phyloP scores from a whole-genome alignment of 495 filamentous ascomycete genomes.

The Recurvomyces mirabilis region DNA sequence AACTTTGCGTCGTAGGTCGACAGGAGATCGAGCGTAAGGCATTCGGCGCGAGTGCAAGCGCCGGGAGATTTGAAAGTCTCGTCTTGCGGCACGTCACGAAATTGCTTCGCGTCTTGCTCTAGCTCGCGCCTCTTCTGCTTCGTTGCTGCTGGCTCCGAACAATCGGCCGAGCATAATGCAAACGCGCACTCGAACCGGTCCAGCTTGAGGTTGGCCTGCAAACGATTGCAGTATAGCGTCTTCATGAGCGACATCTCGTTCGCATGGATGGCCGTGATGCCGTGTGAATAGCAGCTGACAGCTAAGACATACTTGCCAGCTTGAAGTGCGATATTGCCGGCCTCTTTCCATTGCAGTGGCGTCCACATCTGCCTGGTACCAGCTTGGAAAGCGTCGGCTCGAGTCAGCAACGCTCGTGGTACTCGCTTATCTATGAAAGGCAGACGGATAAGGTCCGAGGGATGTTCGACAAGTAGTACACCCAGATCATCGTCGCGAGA shows the following conservation, averaged over 20 bases:
- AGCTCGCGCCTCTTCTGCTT: too few species aligned
- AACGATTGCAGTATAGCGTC: not conserved
- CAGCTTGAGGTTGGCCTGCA: conserved; percentile 1
- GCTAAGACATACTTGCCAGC: not conserved
- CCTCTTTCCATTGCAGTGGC: not conserved
- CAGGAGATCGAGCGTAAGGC: not conserved
- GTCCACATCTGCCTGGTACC: not conserved
- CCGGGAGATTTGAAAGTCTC: not conserved
- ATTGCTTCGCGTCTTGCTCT: too few species aligned
- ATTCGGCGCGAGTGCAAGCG: not conserved
- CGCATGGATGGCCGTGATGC: not conserved
- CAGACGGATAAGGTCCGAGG: not conserved
- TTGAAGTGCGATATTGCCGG: not conserved
- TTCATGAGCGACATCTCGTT: not conserved
- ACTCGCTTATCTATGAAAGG: too few species aligned
- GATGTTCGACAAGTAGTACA: not conserved
- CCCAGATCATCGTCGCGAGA: not conserved
- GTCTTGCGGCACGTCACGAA: too few species aligned
- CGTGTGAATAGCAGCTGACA: not conserved
- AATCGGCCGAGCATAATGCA: too few species aligned
- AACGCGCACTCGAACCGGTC: too few species aligned
- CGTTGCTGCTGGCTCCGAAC: too few species aligned
- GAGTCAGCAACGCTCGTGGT: not conserved
- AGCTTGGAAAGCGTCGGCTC: not conserved
- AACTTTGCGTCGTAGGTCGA: not conserved